Evolutionary conservation across 441 rosid genomes (phyloP).

Genomic region (Arabidopsis hybrid): DNA sequence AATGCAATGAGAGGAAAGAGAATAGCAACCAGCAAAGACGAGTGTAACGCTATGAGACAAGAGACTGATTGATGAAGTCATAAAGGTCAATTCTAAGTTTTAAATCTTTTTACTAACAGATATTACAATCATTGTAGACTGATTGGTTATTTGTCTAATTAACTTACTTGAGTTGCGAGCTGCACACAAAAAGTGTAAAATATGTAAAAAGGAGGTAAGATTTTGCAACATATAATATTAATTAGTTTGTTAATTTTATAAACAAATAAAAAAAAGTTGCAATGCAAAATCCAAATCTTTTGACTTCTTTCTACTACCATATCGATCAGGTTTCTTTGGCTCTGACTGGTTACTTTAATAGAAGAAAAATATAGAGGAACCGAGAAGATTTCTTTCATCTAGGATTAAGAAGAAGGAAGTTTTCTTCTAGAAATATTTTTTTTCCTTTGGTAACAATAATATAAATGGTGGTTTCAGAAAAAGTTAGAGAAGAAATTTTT

Average conservation of each 20-base stretch:
- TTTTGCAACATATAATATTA: conserved; percentile 19
- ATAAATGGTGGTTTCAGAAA: no score
- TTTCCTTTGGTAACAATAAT: no score
- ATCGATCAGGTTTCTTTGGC: not conserved
- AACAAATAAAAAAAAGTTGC: not conserved
- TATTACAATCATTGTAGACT: no score
- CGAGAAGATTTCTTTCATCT: no score
- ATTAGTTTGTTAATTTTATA: not conserved
- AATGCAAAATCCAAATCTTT: conserved; percentile 17
- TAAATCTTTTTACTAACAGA: not conserved
- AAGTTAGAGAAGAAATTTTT: not conserved
- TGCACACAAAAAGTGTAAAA: not conserved
- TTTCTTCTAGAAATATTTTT: no score
- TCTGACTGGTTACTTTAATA: no score
- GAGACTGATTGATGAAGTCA: conserved; percentile 40
- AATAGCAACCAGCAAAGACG: conserved; percentile 22
- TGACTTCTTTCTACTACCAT: conserved; percentile 13
- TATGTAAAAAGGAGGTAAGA: conserved; percentile 10
- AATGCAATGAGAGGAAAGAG: conserved; percentile 17
- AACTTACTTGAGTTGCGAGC: conserved; percentile 19
- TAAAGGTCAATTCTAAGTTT: conserved; percentile 24
- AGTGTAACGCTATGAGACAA: conserved; percentile 35
- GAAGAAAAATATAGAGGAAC: no score
- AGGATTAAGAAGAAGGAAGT: no score
- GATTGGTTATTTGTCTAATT: conserved; percentile 17